Percentiles rank a stretch among this genome's conserved stretches.
These are phyloP conservation scores for Fabrea salina DNA, from an alignment of 169 alveolate genomes.

Conservation along the genomic window DNA sequence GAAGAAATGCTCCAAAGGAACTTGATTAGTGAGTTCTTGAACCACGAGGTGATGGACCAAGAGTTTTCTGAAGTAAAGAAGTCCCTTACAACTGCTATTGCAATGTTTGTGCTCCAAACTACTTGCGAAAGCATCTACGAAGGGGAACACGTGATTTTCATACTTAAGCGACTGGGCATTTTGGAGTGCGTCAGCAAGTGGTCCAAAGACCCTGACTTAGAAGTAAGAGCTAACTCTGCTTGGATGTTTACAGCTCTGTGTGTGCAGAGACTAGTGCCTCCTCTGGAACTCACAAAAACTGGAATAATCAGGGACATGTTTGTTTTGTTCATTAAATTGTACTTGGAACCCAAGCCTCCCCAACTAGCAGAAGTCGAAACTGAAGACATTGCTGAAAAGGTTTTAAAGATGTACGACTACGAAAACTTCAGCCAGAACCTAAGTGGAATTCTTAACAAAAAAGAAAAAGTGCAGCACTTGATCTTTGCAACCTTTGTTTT, in stretches of 20 bases:
- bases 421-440: not conserved
- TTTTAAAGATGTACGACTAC: conserved; percentile 26
- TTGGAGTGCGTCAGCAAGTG: not conserved
- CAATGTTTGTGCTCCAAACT: conserved; percentile 27
- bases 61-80: conserved; percentile 20
- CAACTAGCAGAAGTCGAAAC: not conserved
- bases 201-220: conserved; percentile 30
- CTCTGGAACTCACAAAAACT: conserved; percentile 15
- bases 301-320: conserved; percentile 34
- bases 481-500: conserved; percentile 30
- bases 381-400: conserved; percentile 16
- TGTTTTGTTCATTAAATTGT: conserved; percentile 11
- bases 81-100: not conserved
- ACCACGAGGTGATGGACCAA: not conserved
- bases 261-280: conserved; percentile 12
- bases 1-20: conserved; percentile 9
- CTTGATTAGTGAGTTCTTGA: not conserved
- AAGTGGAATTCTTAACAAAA: not conserved
- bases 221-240: conserved; percentile 30
- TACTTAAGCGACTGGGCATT: not conserved
- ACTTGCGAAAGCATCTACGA: not conserved
- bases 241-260: conserved; percentile 31
- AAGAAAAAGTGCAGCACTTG: conserved; percentile 11
- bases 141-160: not conserved
- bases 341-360: not conserved